Evolutionary conservation across 2,329 filamentous ascomycete genomes (phyloP), one percentile per base, ranked within the genome.

Genomic region (Exserohilum turcica): DNA sequence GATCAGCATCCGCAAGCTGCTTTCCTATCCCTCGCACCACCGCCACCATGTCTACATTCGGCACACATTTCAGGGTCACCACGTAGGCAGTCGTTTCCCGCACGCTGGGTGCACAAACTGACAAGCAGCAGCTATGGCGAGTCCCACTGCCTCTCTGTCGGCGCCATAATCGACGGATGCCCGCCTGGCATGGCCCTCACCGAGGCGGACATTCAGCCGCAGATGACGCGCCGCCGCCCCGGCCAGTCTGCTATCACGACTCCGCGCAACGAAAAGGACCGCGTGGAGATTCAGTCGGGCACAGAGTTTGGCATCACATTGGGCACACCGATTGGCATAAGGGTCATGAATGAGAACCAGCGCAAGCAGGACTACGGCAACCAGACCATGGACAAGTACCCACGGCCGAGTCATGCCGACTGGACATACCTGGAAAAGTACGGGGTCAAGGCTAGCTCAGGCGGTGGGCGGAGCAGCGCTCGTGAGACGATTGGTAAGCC

Each of bases 371-470:
- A 99, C 80, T 97, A 97, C 77, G 90, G 90, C 51, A 85, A 86
- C 77, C 84, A 86, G 72, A 96, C 92, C 27, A 97, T 97, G 85
- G 91, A 97, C 76, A 79, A 86, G 58, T 97, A 89, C 82, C 94
- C 94, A 4, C 85, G 94, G 45, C 94, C 93, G 31, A 91, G 87
- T 73, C 94, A 97, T 77, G 93, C 94, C 55, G 93, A 97, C 78
- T 97, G 89, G 85, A 97, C 94, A 56, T 97, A 97, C 78, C 82
- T 96, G 56, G 90, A 96, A 76, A 97, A 97, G 79, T 99, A 99
- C 75, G 93, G 93, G 52, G 87, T 95, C 65, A 95, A 95, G 80
- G 92, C 94, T 32, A 90, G 86, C 73, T 92, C 87, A 57, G 93
- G 94, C 53, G 93, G 94, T 65, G 93, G 94, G 48, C 84, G 94